Conservation (phyloP, 139 green algal species). For the Chlorella sp. region DNA sequence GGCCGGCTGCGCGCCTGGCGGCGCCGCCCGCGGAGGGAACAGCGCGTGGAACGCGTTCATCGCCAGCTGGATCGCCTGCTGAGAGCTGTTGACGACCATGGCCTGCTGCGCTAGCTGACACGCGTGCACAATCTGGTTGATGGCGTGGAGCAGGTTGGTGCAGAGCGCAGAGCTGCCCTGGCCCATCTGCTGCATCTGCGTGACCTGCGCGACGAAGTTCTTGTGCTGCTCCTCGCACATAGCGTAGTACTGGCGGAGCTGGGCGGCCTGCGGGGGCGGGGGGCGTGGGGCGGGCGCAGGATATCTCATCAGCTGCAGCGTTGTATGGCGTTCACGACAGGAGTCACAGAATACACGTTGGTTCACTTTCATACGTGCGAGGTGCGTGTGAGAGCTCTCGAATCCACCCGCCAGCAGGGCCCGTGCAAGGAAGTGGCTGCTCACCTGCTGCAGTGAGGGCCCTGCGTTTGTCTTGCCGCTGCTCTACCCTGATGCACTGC, state of each 20-base stretch:
- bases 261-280: no score
- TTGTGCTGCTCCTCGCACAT: neutral
- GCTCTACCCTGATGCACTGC: no score
- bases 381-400: no score
- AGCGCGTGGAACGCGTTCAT: neutral
- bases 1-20: neutral
- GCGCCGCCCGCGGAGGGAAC: neutral
- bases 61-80: neutral
- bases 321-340: neutral
- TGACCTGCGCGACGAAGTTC: neutral
- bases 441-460: neutral
- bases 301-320: neutral
- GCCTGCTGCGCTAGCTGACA: neutral
- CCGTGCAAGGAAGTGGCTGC: no score
- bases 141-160: neutral
- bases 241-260: neutral
- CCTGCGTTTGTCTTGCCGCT: neutral
- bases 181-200: neutral
- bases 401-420: no score
- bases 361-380: no score
- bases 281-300: no score
- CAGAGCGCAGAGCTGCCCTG: neutral
- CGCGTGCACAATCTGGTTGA: neutral
- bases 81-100: neutral
- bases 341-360: no score